Percentiles rank a stretch among this genome's conserved stretches.
Conservation (phyloP, 1,139 yeast species). For the Magnusiomyces ingens region DNA sequence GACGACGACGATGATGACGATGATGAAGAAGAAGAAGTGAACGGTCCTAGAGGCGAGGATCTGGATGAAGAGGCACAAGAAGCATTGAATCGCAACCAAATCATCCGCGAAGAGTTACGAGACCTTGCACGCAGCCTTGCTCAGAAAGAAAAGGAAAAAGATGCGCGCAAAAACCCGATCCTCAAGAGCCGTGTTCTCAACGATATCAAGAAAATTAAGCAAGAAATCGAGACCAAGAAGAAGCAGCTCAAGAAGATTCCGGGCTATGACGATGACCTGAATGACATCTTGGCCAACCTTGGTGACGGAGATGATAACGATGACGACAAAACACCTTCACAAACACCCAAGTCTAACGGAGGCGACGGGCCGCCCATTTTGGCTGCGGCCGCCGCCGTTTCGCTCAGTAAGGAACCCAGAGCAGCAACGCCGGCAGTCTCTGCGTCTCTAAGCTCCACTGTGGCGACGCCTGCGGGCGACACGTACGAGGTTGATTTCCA, state of each 20-base stretch:
- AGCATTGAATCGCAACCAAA: conserved; percentile 60
- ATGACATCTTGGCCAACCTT: conserved; percentile 25
- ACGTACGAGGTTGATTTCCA: not conserved
- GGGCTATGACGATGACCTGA: conserved; percentile 21
- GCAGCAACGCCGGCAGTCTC: not conserved
- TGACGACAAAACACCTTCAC: not conserved
- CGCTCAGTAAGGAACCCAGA: not conserved
- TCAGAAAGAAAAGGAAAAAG: conserved; percentile 66
- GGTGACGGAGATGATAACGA: conserved; percentile 24
- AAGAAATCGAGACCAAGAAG: conserved; percentile 77
- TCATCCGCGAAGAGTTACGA: conserved; percentile 74
- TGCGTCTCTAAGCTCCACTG: not conserved
- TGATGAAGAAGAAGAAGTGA: conserved; percentile 20
- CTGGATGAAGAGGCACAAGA: conserved; percentile 37
- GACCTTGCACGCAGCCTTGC: conserved; percentile 78
- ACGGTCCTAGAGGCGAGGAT: conserved; percentile 39
- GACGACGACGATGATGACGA: conserved; percentile 8
- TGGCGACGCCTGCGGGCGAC: not conserved
- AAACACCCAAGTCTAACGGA: not conserved
- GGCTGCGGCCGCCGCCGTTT: conserved; percentile 19
- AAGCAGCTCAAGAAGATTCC: conserved; percentile 47
- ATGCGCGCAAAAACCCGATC: conserved; percentile 77
- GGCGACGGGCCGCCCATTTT: not conserved
- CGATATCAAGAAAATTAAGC: conserved; percentile 69
- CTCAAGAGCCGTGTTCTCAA: conserved; percentile 82